Conservation (phyloP, 495 filamentous ascomycete genomes). For the Neurospora africana region DNA sequence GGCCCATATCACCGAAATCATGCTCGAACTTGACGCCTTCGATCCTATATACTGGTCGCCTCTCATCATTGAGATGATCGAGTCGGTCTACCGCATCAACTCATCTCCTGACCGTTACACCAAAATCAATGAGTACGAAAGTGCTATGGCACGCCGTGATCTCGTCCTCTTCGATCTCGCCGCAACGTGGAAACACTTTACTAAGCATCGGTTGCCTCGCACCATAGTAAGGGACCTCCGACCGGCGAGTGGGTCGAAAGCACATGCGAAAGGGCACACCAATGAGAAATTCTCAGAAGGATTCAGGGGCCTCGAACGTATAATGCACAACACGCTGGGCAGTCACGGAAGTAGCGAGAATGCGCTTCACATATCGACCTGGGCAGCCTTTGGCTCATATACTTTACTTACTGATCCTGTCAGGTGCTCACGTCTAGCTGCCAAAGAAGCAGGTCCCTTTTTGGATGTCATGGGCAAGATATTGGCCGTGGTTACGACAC, state of each 20-base stretch:
- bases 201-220: slow-evolving; percentile 16
- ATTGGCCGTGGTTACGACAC: background rate
- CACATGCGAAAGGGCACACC: background rate
- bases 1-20: slow-evolving; percentile 29
- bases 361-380: slow-evolving; percentile 14
- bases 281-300: background rate
- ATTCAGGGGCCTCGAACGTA: background rate
- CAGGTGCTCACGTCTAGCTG: slow-evolving; percentile 10
- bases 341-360: background rate
- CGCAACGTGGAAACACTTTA: slow-evolving; percentile 30
- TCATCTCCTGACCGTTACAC: slow-evolving; percentile 12
- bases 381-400: slow-evolving; percentile 33
- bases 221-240: background rate
- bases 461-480: slow-evolving; percentile 10
- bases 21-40: slow-evolving; percentile 21
- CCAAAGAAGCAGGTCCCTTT: slow-evolving; percentile 14
- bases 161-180: slow-evolving; percentile 29
- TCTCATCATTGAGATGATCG: slow-evolving; percentile 23
- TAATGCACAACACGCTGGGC: background rate
- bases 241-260: slow-evolving; percentile 7
- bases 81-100: slow-evolving; percentile 21
- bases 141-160: slow-evolving; percentile 18
- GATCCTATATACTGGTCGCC: slow-evolving; percentile 20
- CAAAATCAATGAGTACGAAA: slow-evolving; percentile 15
- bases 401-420: slow-evolving; percentile 25